Conservation (phyloP, 148 eudicot genomes). For the Fagopyrum tataricum region DNA sequence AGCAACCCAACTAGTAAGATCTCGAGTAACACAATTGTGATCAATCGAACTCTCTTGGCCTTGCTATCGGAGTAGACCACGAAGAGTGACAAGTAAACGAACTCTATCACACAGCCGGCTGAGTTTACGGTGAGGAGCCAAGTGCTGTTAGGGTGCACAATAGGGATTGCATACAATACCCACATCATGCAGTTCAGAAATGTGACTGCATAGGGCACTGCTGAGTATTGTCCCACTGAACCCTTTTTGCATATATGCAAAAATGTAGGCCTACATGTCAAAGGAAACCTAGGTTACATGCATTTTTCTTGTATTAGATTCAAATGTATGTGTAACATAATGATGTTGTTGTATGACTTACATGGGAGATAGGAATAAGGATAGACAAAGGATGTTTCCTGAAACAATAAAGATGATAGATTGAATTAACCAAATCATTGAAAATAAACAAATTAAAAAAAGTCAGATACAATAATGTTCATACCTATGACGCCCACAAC, state of each 20-base stretch:
- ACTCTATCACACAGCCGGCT: slow-evolving; percentile 53
- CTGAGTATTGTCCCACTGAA: slow-evolving; percentile 73
- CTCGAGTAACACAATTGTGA: slow-evolving; percentile 30
- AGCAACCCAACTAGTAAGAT: slow-evolving; percentile 26
- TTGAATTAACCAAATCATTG: too few species aligned
- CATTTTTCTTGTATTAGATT: not conserved
- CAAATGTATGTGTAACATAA: not conserved
- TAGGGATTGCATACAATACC: slow-evolving; percentile 73
- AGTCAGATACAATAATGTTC: not conserved
- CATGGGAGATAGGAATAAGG: slow-evolving; percentile 33
- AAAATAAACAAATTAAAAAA: not conserved
- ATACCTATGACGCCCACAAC: slow-evolving; percentile 32
- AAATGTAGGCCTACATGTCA: slow-evolving; percentile 58
- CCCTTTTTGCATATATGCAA: slow-evolving; percentile 60
- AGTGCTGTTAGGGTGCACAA: slow-evolving; percentile 59
- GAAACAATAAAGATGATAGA: not conserved
- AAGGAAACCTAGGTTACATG: not conserved
- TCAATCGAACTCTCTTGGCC: slow-evolving; percentile 34
- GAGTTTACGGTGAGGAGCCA: slow-evolving; percentile 60
- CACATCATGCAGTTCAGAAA: slow-evolving; percentile 71
- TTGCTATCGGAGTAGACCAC: slow-evolving; percentile 31
- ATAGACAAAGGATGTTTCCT: slow-evolving; percentile 30
- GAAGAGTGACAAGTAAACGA: slow-evolving; percentile 44
- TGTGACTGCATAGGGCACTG: slow-evolving; percentile 61
- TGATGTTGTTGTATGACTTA: slow-evolving; percentile 12